Evolutionary conservation across 163 green algal species (phyloP).

Genomic region (Scenedesmus sp.): DNA sequence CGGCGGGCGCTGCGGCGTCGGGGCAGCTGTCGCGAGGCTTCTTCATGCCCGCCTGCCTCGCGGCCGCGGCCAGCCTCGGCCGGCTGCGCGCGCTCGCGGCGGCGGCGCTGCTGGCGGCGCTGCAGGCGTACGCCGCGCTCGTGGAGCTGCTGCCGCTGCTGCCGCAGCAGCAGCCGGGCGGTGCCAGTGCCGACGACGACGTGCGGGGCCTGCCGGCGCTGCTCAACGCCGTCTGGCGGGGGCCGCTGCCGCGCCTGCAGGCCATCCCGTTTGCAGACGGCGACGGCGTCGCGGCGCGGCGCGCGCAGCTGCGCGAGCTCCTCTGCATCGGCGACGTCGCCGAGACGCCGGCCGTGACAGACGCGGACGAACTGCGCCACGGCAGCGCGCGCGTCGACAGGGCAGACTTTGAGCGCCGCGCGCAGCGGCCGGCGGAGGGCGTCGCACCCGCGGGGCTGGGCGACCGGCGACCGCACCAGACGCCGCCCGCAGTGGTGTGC

Average conservation of each 20-base stretch:
- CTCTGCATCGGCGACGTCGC: constrained; percentile 30
- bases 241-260: constrained; percentile 2
- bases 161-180: constrained; percentile 8
- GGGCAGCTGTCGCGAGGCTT: constrained; percentile 62
- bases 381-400: constrained; percentile 8
- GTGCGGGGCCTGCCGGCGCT: background rate
- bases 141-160: background rate
- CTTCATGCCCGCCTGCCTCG: constrained; percentile 69
- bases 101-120: background rate
- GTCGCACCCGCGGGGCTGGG: background rate
- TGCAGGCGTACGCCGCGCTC: constrained; percentile 15
- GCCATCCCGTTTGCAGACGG: background rate
- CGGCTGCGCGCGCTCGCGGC: constrained; percentile 29
- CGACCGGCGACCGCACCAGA: background rate
- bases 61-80: constrained; percentile 46
- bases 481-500: too few species aligned
- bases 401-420: constrained; percentile 16
- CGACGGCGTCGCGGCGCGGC: background rate
- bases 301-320: constrained; percentile 1
- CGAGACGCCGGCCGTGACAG: background rate
- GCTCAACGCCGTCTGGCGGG: constrained; percentile 19
- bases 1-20: constrained; percentile 39
- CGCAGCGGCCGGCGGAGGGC: constrained; percentile 2
- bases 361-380: background rate
- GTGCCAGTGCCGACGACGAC: background rate